phyloP scores from a whole-genome alignment of 2,329 filamentous ascomycete genomes.

The Epichloe aotearoae region DNA sequence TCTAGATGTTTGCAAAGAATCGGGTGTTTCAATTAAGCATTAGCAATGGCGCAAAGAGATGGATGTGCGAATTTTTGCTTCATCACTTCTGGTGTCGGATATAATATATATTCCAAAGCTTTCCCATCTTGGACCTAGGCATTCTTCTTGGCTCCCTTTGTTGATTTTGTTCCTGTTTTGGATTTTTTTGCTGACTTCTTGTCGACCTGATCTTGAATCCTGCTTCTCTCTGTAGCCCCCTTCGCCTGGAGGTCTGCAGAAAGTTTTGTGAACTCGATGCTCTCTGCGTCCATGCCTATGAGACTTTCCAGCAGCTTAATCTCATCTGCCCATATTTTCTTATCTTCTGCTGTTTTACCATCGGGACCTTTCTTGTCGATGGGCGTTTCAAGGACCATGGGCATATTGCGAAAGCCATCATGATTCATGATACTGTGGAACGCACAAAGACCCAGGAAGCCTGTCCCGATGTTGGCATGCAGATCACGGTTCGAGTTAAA shows the following conservation, averaged over 20 bases:
- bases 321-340: slow-evolving; percentile 76
- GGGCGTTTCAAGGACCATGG: slow-evolving; percentile 94
- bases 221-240: slow-evolving; percentile 59
- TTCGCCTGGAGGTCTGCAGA: slow-evolving; percentile 52
- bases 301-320: slow-evolving; percentile 88
- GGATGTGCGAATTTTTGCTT: neutral
- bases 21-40: neutral
- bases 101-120: neutral
- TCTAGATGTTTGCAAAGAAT: too few relatives aligned
- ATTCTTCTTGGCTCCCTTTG: slow-evolving; percentile 1
- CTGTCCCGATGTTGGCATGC: slow-evolving; percentile 92
- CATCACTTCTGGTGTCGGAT: neutral
- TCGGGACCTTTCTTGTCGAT: slow-evolving; percentile 57
- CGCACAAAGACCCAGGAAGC: slow-evolving; percentile 77
- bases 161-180: slow-evolving; percentile 3
- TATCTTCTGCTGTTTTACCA: slow-evolving; percentile 62
- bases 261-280: slow-evolving; percentile 55
- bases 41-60: neutral
- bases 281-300: slow-evolving; percentile 68
- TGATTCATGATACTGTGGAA: slow-evolving; percentile 91
- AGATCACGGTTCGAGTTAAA: slow-evolving; percentile 70
- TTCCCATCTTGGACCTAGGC: neutral
- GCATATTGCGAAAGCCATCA: slow-evolving; percentile 58
- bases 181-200: slow-evolving; percentile 53
- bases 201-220: slow-evolving; percentile 67